phyloP scores from a whole-genome alignment of 1,284 basidiomycete genomes.

The Microbotryum intermedium region DNA sequence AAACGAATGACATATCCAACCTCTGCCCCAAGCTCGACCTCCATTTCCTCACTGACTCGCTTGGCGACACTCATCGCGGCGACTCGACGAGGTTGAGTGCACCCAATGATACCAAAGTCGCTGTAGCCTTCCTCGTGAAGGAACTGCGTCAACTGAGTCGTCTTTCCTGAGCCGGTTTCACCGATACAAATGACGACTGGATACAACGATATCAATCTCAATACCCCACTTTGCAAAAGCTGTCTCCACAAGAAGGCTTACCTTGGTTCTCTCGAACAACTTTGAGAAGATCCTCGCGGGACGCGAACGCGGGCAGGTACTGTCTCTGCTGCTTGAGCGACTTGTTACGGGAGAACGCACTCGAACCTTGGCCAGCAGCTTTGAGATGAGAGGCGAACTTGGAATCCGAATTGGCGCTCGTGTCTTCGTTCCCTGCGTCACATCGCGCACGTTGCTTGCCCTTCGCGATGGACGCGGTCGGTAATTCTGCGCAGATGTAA shows the following conservation, averaged over 20 bases:
- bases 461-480: conserved; percentile 50
- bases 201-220: conserved; percentile 71
- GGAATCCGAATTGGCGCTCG: conserved; percentile 74
- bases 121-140: conserved; percentile 96
- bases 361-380: conserved; percentile 53
- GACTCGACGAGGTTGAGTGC: conserved; percentile 96
- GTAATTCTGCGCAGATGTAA: conserved; percentile 22
- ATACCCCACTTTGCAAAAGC: conserved; percentile 94
- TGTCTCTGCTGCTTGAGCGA: conserved; percentile 92
- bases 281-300: conserved; percentile 84
- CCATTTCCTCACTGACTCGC: conserved; percentile 98
- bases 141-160: conserved; percentile 96
- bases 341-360: conserved; percentile 69
- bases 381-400: conserved; percentile 86
- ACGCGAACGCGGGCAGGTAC: conserved; percentile 95
- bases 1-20: conserved; percentile 99
- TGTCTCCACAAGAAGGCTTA: conserved; percentile 42
- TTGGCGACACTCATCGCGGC: conserved; percentile 99
- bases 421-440: conserved; percentile 54
- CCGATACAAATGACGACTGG: conserved; percentile 49
- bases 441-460: conserved; percentile 44
- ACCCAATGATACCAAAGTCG: conserved; percentile 75
- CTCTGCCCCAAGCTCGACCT: conserved; percentile 83
- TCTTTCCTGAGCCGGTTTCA: conserved; percentile 62
- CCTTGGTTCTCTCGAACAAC: conserved; percentile 93